Evolutionary conservation across 1,139 yeast species (phyloP), one percentile per base, ranked within the genome.

Genomic region (Pichia sp.): DNA sequence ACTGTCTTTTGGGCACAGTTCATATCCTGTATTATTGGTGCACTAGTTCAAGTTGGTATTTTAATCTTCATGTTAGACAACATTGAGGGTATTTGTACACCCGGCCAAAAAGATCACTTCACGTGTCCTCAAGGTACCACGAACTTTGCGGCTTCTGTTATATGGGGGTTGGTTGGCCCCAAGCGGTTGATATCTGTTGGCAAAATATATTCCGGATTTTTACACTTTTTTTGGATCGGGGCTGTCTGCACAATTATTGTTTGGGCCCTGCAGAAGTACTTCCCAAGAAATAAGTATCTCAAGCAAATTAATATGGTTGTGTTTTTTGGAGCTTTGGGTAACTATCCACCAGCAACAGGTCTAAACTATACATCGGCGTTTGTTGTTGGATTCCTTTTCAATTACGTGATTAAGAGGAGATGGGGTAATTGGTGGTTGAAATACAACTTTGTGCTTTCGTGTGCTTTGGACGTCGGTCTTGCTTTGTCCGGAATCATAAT

Each of bases 81-180:
- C 75, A 74, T 77, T 50, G 64, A 66, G 41, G 73, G 71, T 32
- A 69, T 84, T 54, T 85, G 90, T 71, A 54, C 54, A 11, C n/a
- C 51, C n/a, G 51, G 51, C 38, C 51, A 46, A 40, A 45, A 50
- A 1, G 70, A 72, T 34, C 70, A 71, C 38, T 80, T 79, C 62
- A 71, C 78, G 1, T 81, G 87, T 64, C 81, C 84, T 3, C 68
- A 69, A 34, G 76, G 76, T 13, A 71, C 70, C 34, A 77, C 77
- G 1, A 80, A 76, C 64, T 82, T 72, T 70, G 74, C 75, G 53
- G 82, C 88, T 8, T 77, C 84, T 8, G 76, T 84, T 45, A 72
- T 81, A 45, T 85, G 89, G 89, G 88, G 88, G 55, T 78, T 80
- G 11, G 78, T 83, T 61, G 87, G 87, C 2, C 85, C 87, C 1